Evolutionary conservation across 2,329 filamentous ascomycete species (phyloP).

Genomic region (Neonectria punicea): DNA sequence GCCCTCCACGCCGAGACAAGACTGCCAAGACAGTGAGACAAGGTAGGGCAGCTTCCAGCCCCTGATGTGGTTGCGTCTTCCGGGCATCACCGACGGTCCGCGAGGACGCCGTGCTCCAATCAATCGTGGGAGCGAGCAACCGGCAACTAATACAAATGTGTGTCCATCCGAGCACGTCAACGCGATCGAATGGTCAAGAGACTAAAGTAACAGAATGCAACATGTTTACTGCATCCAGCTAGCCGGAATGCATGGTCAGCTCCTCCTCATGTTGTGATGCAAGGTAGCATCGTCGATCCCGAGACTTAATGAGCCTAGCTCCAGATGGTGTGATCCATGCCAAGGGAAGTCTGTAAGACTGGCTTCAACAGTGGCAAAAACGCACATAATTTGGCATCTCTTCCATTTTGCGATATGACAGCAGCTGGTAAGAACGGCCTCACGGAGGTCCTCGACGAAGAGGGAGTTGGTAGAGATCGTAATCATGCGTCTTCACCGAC

Average conservation of each 20-base stretch:
- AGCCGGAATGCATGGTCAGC: no score
- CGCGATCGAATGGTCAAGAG: not conserved
- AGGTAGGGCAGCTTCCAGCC: not conserved
- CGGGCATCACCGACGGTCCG: not conserved
- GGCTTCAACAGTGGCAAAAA: no score
- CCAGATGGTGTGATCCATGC: not conserved
- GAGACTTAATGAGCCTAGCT: not conserved
- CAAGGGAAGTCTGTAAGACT: not conserved
- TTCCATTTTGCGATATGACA: not conserved
- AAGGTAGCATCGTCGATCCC: not conserved
- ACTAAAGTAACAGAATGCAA: not conserved
- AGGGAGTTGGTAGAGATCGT: no score
- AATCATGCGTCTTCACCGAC: not conserved
- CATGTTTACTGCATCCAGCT: not conserved
- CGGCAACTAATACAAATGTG: not conserved
- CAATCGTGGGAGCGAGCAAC: not conserved
- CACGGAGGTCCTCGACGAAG: no score
- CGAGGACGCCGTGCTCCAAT: not conserved
- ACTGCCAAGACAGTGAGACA: not conserved
- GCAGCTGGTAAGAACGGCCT: not conserved
- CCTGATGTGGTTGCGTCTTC: not conserved
- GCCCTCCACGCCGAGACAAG: not conserved
- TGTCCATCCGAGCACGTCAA: not conserved
- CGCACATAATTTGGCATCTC: not conserved
- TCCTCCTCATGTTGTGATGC: no score